A percentile compares a stretch with the other conserved stretches of the same genome.
These are phyloP conservation scores for Oryza brachyantha DNA, from an alignment of 176 grass and related monocot genomes.

Conservation along the genomic window DNA sequence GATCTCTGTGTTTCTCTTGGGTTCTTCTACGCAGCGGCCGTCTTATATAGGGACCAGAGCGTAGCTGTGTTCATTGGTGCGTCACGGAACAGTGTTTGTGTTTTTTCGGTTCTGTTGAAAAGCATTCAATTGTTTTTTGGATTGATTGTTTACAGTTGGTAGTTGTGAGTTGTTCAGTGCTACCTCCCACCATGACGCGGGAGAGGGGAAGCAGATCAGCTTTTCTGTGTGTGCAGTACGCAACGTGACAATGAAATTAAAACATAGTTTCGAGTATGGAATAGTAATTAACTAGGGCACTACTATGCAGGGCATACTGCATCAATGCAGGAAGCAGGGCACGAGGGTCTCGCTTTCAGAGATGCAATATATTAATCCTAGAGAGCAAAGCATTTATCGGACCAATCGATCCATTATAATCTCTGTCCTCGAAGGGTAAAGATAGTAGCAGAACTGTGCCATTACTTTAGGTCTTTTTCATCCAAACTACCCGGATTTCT, in stretches of 20 bases:
- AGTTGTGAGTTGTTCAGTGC: neutral
- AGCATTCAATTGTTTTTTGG: neutral
- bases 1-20: neutral
- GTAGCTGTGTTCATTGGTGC: neutral
- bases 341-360: too few species aligned
- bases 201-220: neutral
- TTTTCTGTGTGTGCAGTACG: too few species aligned
- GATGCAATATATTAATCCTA: too few species aligned
- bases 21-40: neutral
- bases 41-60: conserved; percentile 18
- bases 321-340: too few species aligned
- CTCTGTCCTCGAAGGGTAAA: too few species aligned
- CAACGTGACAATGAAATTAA: neutral
- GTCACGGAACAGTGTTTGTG: neutral
- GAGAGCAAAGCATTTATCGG: too few species aligned
- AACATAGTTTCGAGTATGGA: too few species aligned
- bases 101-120: neutral
- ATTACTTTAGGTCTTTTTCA: too few species aligned
- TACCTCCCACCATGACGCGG: neutral
- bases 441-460: too few species aligned
- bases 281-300: neutral
- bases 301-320: too few species aligned
- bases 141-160: neutral
- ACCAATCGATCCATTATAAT: too few species aligned
- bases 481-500: too few species aligned